phyloP scores from a whole-genome alignment of 257 asterid genomes.

The Solanum ossicruentum region DNA sequence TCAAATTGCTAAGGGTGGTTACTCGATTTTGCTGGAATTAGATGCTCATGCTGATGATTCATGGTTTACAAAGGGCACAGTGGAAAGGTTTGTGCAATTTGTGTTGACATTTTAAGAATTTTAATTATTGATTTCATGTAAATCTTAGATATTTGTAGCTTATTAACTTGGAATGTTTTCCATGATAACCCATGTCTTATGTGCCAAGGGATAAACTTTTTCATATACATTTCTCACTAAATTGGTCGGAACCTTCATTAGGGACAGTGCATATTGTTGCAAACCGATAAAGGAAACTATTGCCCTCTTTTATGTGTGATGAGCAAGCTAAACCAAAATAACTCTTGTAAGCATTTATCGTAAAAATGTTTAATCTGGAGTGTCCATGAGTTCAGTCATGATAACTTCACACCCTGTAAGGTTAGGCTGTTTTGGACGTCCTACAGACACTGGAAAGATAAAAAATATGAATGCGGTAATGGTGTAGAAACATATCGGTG shows the following conservation, averaged over 20 bases:
- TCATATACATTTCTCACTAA: neutral
- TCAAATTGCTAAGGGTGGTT: conserved; percentile 83
- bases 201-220: neutral
- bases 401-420: neutral
- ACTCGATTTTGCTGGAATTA: conserved; percentile 75
- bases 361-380: neutral
- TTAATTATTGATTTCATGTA: neutral
- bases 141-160: neutral
- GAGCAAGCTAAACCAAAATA: neutral
- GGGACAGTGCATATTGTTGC: neutral
- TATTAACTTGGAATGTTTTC: neutral
- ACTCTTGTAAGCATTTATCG: neutral
- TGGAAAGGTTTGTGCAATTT: conserved; percentile 60
- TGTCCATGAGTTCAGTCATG: neutral
- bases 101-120: neutral
- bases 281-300: neutral
- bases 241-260: neutral
- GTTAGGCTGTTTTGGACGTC: neutral
- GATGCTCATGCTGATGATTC: conserved; percentile 34
- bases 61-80: conserved; percentile 94
- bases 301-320: neutral
- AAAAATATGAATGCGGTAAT: neutral
- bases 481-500: neutral
- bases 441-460: neutral
- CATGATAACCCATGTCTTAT: neutral